Evolutionary conservation across 2,329 filamentous ascomycete genomes (phyloP).

Genomic region (Verticillium isaacii): DNA sequence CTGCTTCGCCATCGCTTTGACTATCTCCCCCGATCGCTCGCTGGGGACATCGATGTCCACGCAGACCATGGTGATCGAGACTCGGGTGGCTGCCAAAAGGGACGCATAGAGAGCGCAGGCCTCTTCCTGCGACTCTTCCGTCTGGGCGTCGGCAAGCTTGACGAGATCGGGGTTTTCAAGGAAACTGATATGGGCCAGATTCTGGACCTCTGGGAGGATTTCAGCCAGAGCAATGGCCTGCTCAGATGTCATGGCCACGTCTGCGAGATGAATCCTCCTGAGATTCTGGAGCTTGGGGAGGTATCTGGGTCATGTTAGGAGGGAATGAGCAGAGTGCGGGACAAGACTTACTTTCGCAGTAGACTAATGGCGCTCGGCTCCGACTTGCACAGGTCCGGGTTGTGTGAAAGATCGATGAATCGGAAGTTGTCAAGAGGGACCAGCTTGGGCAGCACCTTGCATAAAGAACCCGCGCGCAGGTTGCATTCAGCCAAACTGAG

Average conservation of each 20-base stretch:
- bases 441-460: constrained; percentile 69
- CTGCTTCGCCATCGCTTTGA: constrained; percentile 88
- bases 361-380: constrained; percentile 69
- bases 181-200: constrained; percentile 81
- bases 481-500: constrained; percentile 85
- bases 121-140: constrained; percentile 81
- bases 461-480: constrained; percentile 67
- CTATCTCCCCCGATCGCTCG: constrained; percentile 77
- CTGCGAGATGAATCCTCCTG: constrained; percentile 80
- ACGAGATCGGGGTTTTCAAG: constrained; percentile 73
- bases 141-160: constrained; percentile 67
- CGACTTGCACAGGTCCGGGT: constrained; percentile 70
- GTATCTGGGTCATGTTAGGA: constrained; percentile 41
- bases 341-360: constrained; percentile 63
- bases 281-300: constrained; percentile 73
- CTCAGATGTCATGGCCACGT: constrained; percentile 78
- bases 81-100: constrained; percentile 77
- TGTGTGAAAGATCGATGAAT: constrained; percentile 91
- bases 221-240: constrained; percentile 90
- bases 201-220: constrained; percentile 76
- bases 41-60: constrained; percentile 88
- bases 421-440: constrained; percentile 67
- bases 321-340: background rate
- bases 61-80: constrained; percentile 79
- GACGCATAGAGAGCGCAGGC: constrained; percentile 92